Base-by-base conservation (phyloP, 2,329 filamentous ascomycete genomes). In the Mycosphaerella sp. region DNA sequence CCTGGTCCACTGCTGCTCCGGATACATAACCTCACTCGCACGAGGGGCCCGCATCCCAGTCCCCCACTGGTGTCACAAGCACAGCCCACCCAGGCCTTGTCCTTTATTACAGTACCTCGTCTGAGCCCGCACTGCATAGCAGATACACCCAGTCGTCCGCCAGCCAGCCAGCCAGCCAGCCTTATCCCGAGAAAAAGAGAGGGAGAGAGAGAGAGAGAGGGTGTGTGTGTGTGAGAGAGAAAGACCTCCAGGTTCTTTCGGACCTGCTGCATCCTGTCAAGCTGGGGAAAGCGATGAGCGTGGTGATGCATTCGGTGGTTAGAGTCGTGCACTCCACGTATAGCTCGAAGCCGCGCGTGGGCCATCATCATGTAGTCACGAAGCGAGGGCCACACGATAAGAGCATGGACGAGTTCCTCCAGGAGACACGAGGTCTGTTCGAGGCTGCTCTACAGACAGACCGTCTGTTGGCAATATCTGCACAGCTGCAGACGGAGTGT, bases 401-500 rank as follows among this genome's bases (percentile, higher is more conserved):
- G 55, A 73, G 68, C 63, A 74, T 76, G 73, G 73, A 76, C 58
- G 71, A 72, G 55, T 70, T 75, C 54, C 56, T 73, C 54, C 63
- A 62, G 39, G 73, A 76, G 56, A 64, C 73, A 39, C 67, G 70
- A 61, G 59, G 62, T 41, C 65, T 70, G 37, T 70, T 77, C 51
- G 72, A 75, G 61, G 67, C 69, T 48, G 70, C 72, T 13, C 64
- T 76, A 35, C 66, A 71, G 14, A 57, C 68, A 13, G 61, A 65
- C 30, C 68, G 67, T 41, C 62, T 76, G 53, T 64, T 74, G 50
- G 64, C 64, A 25, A 74, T 76, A 63, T 77, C 75, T 35, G 58
- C 57, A 41, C 63, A 66, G 52, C 63, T 77, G 54, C 70, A 73
- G 53, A 67, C 70, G 18, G 78, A 83, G 59, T 81, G 82, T 59